Percentiles rank a stretch among this genome's conserved stretches.
Conservation (phyloP, 331 rosid genomes). For the Erythrophleum ivorense region DNA sequence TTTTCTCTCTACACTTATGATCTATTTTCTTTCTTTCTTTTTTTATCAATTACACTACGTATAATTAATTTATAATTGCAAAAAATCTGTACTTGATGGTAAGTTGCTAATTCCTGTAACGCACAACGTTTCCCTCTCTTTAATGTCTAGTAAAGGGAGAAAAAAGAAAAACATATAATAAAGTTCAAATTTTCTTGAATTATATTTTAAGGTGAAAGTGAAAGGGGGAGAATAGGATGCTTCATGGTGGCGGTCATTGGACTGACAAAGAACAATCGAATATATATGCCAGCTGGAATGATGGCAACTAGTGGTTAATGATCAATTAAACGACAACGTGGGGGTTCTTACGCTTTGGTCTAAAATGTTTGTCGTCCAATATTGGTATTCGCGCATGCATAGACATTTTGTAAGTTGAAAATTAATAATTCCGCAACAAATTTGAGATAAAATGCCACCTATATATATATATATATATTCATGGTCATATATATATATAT, state of each 20-base stretch:
- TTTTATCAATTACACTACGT: no score
- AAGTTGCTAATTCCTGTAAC: no score
- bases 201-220: no score
- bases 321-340: conserved; percentile 16
- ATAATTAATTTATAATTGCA: no score
- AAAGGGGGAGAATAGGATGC: conserved; percentile 17
- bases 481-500: neutral
- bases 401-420: neutral
- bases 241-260: conserved; percentile 26
- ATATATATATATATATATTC: neutral
- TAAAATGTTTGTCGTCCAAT: neutral
- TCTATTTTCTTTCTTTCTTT: no score
- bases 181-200: no score
- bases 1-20: no score
- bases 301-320: neutral
- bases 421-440: neutral
- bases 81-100: no score
- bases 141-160: no score
- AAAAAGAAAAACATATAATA: no score
- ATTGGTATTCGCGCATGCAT: neutral
- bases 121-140: no score
- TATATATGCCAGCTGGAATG: conserved; percentile 46
- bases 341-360: neutral
- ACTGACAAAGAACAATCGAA: neutral
- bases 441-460: neutral